Evolutionary conservation across 495 filamentous ascomycete genomes (phyloP), one percentile per base, ranked within the genome.

Genomic region (Xylaria grammica): DNA sequence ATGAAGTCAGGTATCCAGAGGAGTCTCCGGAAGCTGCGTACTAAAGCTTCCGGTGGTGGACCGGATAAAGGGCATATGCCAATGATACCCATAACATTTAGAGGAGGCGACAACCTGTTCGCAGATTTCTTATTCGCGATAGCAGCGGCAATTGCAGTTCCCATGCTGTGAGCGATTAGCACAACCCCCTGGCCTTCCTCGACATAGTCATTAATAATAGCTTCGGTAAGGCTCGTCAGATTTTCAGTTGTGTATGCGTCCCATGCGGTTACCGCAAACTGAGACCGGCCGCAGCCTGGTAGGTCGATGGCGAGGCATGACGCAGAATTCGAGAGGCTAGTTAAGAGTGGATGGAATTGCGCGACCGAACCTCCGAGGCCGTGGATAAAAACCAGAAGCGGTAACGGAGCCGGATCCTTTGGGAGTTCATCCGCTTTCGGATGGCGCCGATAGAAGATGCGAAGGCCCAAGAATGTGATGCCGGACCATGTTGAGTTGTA

Each of bases 251-350:
- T 88, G 71, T 97, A 98, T 24, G 93, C 90, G 49, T 86, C 81
- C 92, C 93, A 96, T 29, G 81, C 71, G 1, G 79, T 86, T 2
- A 88, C 89, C 27, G 79, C 81, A 75, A 93, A 94, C 13, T 82
- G 79, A 8, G 93, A 97, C 6, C 86, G 77, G 30, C 94, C 94
- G 65, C 93, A 97, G 30, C 94, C 94, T 2, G 94, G 94, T 1
- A 97, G 79, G 74, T 98, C 94, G 61, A 97, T 89, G 5, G 91
- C 91, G 17, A 98, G 85, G 69, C 92, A 96, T n/a, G 94, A 89
- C 1, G 91, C 91, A 22, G 93, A 79, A 65, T 96, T 92, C 15
- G 90, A 88, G 36, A 98, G 80, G 74, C 90, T 94, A 1, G 87
- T 90, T 13, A 98, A 82, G 5, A 97, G 77, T 38, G 92, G 86